phyloP scores from a whole-genome alignment of 495 filamentous ascomycete genomes.

The Copromyces sp. region DNA sequence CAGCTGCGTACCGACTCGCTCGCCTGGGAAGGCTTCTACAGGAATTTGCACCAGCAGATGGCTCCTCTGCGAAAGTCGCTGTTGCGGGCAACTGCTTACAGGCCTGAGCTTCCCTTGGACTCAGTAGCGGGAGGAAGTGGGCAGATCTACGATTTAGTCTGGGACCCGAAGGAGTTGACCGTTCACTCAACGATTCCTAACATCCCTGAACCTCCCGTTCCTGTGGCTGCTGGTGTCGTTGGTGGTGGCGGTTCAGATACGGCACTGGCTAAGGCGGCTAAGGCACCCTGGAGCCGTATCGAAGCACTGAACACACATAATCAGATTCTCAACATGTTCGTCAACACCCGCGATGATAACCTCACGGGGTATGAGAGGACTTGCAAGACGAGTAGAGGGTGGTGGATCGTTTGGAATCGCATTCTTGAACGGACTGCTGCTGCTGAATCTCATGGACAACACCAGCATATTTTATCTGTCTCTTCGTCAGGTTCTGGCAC shows the following conservation, averaged over 20 bases:
- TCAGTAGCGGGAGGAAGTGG: constrained; percentile 24
- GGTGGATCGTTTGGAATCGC: constrained; percentile 95
- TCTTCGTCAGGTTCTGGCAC: background rate
- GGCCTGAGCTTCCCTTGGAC: constrained; percentile 30
- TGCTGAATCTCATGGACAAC: background rate
- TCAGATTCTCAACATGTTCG: constrained; percentile 69
- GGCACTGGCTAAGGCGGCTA: background rate
- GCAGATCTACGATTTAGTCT: constrained; percentile 75
- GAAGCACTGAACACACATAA: constrained; percentile 89
- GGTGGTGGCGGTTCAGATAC: background rate
- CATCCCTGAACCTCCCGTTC: constrained; percentile 55
- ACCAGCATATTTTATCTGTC: background rate
- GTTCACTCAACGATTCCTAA: constrained; percentile 82
- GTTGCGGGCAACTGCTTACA: constrained; percentile 50
- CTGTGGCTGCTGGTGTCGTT: background rate
- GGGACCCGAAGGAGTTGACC: constrained; percentile 66
- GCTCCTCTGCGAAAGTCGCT: constrained; percentile 65
- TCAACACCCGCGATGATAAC: constrained; percentile 44
- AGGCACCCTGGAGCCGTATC: constrained; percentile 55
- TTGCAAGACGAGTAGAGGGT: constrained; percentile 81
- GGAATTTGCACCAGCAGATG: constrained; percentile 72
- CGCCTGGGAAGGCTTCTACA: constrained; percentile 60
- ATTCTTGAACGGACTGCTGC: constrained; percentile 37
- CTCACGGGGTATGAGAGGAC: constrained; percentile 67
- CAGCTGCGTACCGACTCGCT: constrained; percentile 57